Evolutionary conservation across 352 stramenopile species (phyloP).

Genomic region (Pythium phragmitis): DNA sequence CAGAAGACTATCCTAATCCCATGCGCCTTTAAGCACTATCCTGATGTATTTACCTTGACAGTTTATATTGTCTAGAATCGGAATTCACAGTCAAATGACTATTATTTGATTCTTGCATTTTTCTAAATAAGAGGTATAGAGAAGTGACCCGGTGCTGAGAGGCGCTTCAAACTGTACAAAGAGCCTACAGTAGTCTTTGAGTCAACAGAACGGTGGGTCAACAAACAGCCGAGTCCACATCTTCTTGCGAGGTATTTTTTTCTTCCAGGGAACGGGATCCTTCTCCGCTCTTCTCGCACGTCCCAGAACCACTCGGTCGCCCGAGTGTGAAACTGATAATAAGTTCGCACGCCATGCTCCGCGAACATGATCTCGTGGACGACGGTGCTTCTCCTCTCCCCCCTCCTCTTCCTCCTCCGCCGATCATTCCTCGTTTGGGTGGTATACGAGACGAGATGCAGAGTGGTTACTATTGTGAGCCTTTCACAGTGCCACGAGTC

Average conservation of each 20-base stretch:
- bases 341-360: neutral
- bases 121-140: too few species aligned
- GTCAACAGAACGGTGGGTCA: constrained; percentile 1
- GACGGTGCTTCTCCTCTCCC: neutral
- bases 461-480: neutral
- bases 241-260: constrained; percentile 7
- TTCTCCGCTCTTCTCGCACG: neutral
- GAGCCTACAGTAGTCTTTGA: too few species aligned
- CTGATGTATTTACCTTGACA: too few species aligned
- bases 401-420: neutral
- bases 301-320: neutral
- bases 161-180: too few species aligned
- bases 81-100: too few species aligned
- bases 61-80: too few species aligned
- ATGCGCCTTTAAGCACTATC: too few species aligned
- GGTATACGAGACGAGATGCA: neutral
- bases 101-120: too few species aligned
- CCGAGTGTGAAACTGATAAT: neutral
- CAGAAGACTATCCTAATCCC: too few species aligned
- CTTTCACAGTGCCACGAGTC: neutral
- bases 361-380: neutral
- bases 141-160: too few species aligned
- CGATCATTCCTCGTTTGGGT: neutral
- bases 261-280: neutral
- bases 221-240: neutral